These are phyloP conservation scores for Lichtheimia hyalospora DNA, from an alignment of 371 early-diverging fungal species.

Conservation along the genomic window DNA sequence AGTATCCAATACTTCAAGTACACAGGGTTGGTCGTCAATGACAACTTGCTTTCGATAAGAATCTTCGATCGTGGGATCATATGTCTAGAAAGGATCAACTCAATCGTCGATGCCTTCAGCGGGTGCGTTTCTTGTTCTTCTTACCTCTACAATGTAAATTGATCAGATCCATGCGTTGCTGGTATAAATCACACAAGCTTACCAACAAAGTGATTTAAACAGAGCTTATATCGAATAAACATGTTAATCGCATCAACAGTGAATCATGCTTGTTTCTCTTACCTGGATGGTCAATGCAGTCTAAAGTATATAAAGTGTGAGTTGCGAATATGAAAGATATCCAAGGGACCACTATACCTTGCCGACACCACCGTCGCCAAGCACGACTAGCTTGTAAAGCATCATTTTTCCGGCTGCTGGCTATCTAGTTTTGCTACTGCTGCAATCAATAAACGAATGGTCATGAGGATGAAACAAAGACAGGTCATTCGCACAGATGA, in stretches of 20 bases:
- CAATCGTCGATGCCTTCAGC: neutral
- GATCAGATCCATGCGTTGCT: neutral
- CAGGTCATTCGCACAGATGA: too few species aligned
- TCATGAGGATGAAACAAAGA: neutral
- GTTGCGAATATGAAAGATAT: too few species aligned
- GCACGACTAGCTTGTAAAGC: constrained; percentile 22
- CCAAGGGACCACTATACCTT: constrained; percentile 12
- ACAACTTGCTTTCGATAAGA: constrained; percentile 95
- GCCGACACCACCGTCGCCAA: constrained; percentile 28
- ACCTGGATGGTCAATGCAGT: constrained; percentile 24
- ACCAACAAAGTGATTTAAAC: constrained; percentile 73
- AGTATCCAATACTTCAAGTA: constrained; percentile 93
- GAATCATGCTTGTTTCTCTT: neutral
- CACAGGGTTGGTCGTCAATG: constrained; percentile 93
- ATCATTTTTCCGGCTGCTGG: constrained; percentile 15
- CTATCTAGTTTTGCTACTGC: too few species aligned
- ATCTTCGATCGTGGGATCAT: constrained; percentile 97
- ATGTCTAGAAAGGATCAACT: constrained; percentile 24
- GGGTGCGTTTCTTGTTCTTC: too few species aligned
- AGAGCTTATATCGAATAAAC: constrained; percentile 36
- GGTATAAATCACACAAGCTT: constrained; percentile 10
- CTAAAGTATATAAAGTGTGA: constrained; percentile 1
- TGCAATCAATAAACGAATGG: neutral
- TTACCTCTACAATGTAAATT: constrained; percentile 12
- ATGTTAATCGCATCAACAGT: too few species aligned